Evolutionary conservation across 257 asterid species (phyloP), one percentile per base, ranked within the genome.

Genomic region (Schizonepeta tenuifolia): DNA sequence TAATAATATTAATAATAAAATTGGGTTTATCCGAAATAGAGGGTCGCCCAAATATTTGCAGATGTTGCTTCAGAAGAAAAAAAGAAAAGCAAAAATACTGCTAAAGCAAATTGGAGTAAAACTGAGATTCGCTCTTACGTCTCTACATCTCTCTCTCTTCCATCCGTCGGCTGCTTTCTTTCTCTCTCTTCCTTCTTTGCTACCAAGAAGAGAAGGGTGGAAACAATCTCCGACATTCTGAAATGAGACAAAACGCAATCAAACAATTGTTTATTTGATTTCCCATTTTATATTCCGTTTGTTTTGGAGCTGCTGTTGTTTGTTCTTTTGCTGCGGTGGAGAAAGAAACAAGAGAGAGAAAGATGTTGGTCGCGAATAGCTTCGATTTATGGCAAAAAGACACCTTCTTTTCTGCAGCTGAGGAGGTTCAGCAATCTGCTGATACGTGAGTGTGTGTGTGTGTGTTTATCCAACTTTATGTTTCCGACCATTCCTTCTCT

Each of bases 321-420:
- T 51, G 77, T 69, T 73, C 21, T 74, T 75, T 79, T 26, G 38
- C 66, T 79, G 76, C 22, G 57, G 85, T 31, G 77, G 61, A 59
- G 66, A 54, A 14, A 46, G 63, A 49, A 70, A 49, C 65, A 67
- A 43, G 78, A 12, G 55, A 60, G 75, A 38, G 46, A 77, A 70
- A 66, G 74, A 92, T 89, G 96, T 79, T 90, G 94, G 97, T 90
- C 69, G 91, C 90, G 6, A 84, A 85, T 69, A 90, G 90, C 81
- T 88, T 90, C 79, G 96, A 92, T 86, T 83, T 90, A 79, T 92
- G 98, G 97, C 97, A 85, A 73, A 92, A 86, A 64, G 98, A 92
- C 70, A 70, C 91, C 75, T 92, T 92, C 83, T 92, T 90, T 67
- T 83, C 91, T 59, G 97, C 98, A 31, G 98, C 98, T 28, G 98